Conservation (phyloP, 176 grass and related monocot genomes). For the Ananas comosus region DNA sequence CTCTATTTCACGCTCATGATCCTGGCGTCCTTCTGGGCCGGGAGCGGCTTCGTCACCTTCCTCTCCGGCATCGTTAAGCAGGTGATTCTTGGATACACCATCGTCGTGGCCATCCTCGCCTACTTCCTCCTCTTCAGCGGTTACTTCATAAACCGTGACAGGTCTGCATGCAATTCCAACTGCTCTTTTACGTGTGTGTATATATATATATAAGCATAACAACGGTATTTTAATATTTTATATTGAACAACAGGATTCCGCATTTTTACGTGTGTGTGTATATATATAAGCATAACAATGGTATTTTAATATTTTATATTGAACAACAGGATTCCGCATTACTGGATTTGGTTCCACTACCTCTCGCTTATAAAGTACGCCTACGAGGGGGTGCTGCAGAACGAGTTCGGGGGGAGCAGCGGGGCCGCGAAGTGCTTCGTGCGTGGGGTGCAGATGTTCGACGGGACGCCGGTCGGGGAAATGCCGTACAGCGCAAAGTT, state of each 20-base stretch:
- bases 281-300: no score
- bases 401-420: constrained; percentile 41
- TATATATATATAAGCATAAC: no score
- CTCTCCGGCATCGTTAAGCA: constrained; percentile 74
- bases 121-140: constrained; percentile 88
- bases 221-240: no score
- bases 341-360: constrained; percentile 99
- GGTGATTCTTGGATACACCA: constrained; percentile 79
- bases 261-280: no score
- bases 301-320: no score
- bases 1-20: constrained; percentile 54
- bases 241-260: no score
- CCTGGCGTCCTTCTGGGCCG: constrained; percentile 63
- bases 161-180: no score
- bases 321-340: constrained; percentile 32
- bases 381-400: constrained; percentile 75
- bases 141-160: constrained; percentile 75
- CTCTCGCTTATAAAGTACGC: constrained; percentile 74
- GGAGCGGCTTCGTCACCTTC: constrained; percentile 81
- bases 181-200: no score
- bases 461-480: constrained; percentile 41
- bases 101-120: constrained; percentile 78
- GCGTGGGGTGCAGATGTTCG: constrained; percentile 59
- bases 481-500: constrained; percentile 32
- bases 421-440: constrained; percentile 42